Evolutionary conservation across 177 flowering plant species (phyloP), one percentile per base, ranked within the genome.

Genomic region (Vitis hybrid): DNA sequence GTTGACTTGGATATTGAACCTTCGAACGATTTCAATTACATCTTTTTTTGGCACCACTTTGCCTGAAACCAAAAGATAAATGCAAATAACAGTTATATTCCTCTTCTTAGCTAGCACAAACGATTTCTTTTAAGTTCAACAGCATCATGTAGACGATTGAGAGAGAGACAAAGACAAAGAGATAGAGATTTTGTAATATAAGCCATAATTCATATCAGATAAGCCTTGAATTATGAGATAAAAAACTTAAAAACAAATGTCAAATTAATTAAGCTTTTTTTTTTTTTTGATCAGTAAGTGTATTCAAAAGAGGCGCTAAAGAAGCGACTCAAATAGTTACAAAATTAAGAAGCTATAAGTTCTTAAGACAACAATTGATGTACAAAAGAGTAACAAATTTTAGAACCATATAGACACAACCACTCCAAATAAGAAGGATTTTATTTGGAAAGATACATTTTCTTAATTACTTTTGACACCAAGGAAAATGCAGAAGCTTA

Each of bases 1-100:
- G 81, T 86, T 87, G 67, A 96, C 97, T 89, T 96, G 99, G 72
- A 96, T 96, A 73, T 94, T 96, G 85, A 96, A 94, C 69, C 76
- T 85, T 70, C 81, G 86, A 70, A 80, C 86, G 57, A 86, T 76
- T 64, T 86, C 97, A 65, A 71, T 50, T 22, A 96, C 78, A 19
- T 90, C 94, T 76, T 82, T 92, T 70, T 92, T 96, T 1, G 97
- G 79, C 9, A 83, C 90, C 19, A 59, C 77, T 75, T 82, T 92
- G 13, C 96, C 99, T 95, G 83, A 65, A 84, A 79, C 15, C 59
- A 71, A 22, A 50, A 71, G 51, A 64, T 1, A 58, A 22, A 18
- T 19, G 22, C 18, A 24, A 68, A 19, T 1, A 62, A 69, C 28
- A 59, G 11, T 2, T 11, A 18, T 2, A 65, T 19, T 22, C 49